Conservation (phyloP, 2,329 filamentous ascomycete genomes). For the Fusarium sp. region DNA sequence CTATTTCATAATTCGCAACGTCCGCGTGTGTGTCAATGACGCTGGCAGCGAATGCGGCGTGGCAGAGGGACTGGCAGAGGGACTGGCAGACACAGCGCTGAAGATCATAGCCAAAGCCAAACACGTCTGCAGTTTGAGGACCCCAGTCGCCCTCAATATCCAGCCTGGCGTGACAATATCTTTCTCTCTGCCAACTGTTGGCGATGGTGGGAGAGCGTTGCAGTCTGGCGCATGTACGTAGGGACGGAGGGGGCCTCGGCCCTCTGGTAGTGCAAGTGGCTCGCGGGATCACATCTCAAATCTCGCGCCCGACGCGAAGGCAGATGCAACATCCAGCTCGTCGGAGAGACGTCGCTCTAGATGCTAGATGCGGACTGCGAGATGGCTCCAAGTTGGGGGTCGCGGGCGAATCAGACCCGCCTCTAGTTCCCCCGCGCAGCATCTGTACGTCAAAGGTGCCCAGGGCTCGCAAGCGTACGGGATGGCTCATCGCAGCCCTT, state of each 20-base stretch:
- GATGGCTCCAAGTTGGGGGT: constrained; percentile 32
- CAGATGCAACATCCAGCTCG: constrained; percentile 43
- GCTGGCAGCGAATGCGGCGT: constrained; percentile 10
- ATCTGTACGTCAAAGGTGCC: constrained; percentile 49
- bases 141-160: constrained; percentile 15
- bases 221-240: constrained; percentile 26
- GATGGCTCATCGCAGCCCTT: constrained; percentile 29
- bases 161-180: constrained; percentile 11
- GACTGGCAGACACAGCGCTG: constrained; percentile 15
- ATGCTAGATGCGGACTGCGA: constrained; percentile 28
- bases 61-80: constrained; percentile 23
- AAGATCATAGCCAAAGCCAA: constrained; percentile 32
- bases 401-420: constrained; percentile 42
- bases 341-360: constrained; percentile 33
- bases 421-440: constrained; percentile 45
- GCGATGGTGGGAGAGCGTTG: constrained; percentile 1
- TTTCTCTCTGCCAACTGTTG: constrained; percentile 15
- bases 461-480: constrained; percentile 35
- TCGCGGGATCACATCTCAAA: constrained; percentile 41
- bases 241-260: constrained; percentile 16
- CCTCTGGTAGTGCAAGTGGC: constrained; percentile 10
- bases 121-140: constrained; percentile 8
- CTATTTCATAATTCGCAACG: constrained; percentile 29
- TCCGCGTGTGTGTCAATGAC: constrained; percentile 30
- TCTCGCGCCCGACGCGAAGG: constrained; percentile 27